A percentile compares a stretch with the other conserved stretches of the same genome.
phyloP scores from a whole-genome alignment of 2,329 filamentous ascomycete genomes.

The Penicillium paneum region DNA sequence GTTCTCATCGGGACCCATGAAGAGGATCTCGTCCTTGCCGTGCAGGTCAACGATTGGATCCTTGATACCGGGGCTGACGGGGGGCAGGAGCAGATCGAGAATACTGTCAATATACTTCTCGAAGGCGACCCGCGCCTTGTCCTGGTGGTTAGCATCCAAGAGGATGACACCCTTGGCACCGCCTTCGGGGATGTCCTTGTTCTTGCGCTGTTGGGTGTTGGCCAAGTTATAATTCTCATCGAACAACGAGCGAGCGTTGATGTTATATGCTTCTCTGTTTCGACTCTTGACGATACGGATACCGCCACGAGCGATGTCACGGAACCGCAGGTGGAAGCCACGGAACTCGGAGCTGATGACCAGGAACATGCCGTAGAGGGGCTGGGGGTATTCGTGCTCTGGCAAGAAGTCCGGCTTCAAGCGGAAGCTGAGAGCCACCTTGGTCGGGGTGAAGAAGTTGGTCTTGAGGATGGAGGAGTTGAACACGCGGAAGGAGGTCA shows the following conservation, averaged over 20 bases:
- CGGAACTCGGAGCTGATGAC: slow-evolving; percentile 96
- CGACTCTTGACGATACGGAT: slow-evolving; percentile 98
- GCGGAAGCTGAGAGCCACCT: slow-evolving; percentile 96
- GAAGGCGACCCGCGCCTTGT: slow-evolving; percentile 86
- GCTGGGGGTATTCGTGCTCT: slow-evolving; percentile 86
- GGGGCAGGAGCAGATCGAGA: slow-evolving; percentile 85
- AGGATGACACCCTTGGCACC: slow-evolving; percentile 97
- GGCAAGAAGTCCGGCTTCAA: slow-evolving; percentile 79
- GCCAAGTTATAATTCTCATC: slow-evolving; percentile 98
- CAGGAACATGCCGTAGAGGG: slow-evolving; percentile 96
- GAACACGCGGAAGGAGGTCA: slow-evolving; percentile 95
- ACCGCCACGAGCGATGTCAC: slow-evolving; percentile 92
- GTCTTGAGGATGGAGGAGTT: slow-evolving; percentile 93
- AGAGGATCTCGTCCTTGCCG: slow-evolving; percentile 92
- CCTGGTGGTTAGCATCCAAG: slow-evolving; percentile 88
- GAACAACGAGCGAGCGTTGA: slow-evolving; percentile 94
- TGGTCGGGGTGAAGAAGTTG: slow-evolving; percentile 96
- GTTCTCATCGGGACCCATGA: slow-evolving; percentile 99
- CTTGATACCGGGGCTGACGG: slow-evolving; percentile 93
- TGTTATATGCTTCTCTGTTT: slow-evolving; percentile 90
- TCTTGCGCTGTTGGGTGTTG: slow-evolving; percentile 98
- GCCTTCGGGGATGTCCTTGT: slow-evolving; percentile 98
- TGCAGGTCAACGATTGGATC: slow-evolving; percentile 96
- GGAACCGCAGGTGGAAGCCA: slow-evolving; percentile 95
- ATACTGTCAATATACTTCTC: slow-evolving; percentile 99